Conservation (phyloP, 495 filamentous ascomycete species). For the Penicillium riverlandense region DNA sequence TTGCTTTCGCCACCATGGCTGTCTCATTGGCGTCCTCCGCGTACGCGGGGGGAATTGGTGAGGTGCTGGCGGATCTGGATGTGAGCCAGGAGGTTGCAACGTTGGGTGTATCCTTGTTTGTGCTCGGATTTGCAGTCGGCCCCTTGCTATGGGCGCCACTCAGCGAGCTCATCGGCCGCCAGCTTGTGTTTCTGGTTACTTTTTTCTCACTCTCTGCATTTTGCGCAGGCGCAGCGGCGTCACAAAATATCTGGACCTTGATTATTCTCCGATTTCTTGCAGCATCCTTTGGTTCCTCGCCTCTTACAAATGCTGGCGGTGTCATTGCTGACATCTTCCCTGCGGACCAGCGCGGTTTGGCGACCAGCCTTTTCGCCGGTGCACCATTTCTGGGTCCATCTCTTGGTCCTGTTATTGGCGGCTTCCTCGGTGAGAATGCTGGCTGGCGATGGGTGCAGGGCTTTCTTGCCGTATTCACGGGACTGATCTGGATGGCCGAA, state of each 20-base stretch:
- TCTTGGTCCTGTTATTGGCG: slow-evolving; percentile 46
- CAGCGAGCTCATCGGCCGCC: slow-evolving; percentile 58
- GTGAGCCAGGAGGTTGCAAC: slow-evolving; percentile 40
- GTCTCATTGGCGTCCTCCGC: slow-evolving; percentile 66
- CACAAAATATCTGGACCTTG: slow-evolving; percentile 53
- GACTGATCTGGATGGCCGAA: slow-evolving; percentile 20
- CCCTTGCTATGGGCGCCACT: slow-evolving; percentile 38
- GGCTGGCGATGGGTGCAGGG: slow-evolving; percentile 61
- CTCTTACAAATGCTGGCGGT: slow-evolving; percentile 58
- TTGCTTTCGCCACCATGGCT: slow-evolving; percentile 60
- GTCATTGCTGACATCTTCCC: slow-evolving; percentile 66
- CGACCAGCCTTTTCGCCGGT: slow-evolving; percentile 48
- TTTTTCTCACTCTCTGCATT: slow-evolving; percentile 53
- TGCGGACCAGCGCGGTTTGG: slow-evolving; percentile 49
- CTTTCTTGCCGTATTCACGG: slow-evolving; percentile 13
- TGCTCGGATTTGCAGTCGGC: slow-evolving; percentile 29
- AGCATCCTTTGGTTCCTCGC: slow-evolving; percentile 60
- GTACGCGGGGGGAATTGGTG: slow-evolving; percentile 54
- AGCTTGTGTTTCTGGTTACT: slow-evolving; percentile 54
- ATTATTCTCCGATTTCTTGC: slow-evolving; percentile 66
- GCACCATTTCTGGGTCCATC: slow-evolving; percentile 58
- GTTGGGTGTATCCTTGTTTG: slow-evolving; percentile 49
- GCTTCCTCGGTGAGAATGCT: slow-evolving; percentile 43
- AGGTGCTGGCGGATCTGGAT: slow-evolving; percentile 36
- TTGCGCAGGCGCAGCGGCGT: slow-evolving; percentile 50